Conservation (phyloP, 352 stramenopile species). For the Phytophthora pluvialis region DNA sequence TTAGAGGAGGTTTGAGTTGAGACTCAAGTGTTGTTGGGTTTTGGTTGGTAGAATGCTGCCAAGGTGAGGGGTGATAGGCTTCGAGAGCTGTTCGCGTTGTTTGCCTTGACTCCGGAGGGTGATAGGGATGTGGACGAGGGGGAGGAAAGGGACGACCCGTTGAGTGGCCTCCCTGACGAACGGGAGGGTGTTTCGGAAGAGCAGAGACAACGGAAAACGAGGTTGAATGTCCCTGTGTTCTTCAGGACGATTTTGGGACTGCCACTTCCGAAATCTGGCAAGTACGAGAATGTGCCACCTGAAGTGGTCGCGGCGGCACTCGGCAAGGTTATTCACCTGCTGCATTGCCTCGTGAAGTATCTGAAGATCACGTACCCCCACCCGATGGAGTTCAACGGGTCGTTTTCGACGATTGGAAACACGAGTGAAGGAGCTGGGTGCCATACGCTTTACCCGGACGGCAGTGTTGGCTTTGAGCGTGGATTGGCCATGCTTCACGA, state of each 20-base stretch:
- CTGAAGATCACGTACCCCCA: conserved; percentile 74
- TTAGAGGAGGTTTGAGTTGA: not conserved
- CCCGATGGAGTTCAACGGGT: conserved; percentile 89
- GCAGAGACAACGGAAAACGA: conserved; percentile 19
- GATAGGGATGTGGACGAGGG: conserved; percentile 9
- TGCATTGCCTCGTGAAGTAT: conserved; percentile 75
- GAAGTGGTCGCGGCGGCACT: conserved; percentile 77
- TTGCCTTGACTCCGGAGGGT: conserved; percentile 43
- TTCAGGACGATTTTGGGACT: conserved; percentile 75
- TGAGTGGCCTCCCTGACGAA: conserved; percentile 35
- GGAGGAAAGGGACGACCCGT: conserved; percentile 29
- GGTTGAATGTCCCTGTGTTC: conserved; percentile 34
- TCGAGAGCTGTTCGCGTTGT: conserved; percentile 73
- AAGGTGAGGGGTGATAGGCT: conserved; percentile 71
- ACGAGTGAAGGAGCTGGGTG: conserved; percentile 78
- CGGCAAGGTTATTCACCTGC: conserved; percentile 79
- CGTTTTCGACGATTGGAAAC: conserved; percentile 87
- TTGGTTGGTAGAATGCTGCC: conserved; percentile 56
- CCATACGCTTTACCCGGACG: conserved; percentile 86
- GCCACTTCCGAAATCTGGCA: conserved; percentile 73
- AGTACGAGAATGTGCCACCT: conserved; percentile 72
- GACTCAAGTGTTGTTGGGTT: conserved; percentile 10
- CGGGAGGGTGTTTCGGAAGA: conserved; percentile 24
- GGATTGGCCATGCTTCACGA: conserved; percentile 79
- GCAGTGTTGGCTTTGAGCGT: conserved; percentile 76